These are phyloP conservation scores for Pythium apleroticum DNA, from an alignment of 352 stramenopile genomes.

Conservation along the genomic window DNA sequence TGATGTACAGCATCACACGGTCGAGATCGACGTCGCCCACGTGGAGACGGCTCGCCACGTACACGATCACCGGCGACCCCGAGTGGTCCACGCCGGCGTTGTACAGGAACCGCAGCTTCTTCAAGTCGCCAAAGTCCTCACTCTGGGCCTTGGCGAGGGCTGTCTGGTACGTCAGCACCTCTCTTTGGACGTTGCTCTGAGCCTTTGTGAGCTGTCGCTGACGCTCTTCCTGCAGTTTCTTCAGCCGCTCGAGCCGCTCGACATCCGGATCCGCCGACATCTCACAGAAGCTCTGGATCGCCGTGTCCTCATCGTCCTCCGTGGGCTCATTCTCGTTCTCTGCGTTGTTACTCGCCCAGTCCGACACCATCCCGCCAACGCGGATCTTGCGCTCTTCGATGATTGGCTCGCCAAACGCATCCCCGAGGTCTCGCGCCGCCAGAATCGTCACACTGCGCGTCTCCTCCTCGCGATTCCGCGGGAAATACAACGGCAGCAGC, in stretches of 20 bases:
- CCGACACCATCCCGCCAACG: conserved; percentile 35
- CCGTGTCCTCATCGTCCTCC: conserved; percentile 38
- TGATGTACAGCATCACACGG: conserved; percentile 71
- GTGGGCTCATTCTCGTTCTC: conserved; percentile 29
- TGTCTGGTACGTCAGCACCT: conserved; percentile 37
- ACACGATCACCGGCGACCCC: conserved; percentile 67
- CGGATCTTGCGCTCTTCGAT: conserved; percentile 83
- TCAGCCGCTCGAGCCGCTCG: conserved; percentile 48
- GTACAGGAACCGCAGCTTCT: conserved; percentile 61
- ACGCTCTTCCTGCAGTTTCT: conserved; percentile 37
- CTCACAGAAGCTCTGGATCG: conserved; percentile 54
- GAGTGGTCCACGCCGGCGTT: conserved; percentile 64
- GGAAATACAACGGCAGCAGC: conserved; percentile 77
- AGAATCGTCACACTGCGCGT: conserved; percentile 30
- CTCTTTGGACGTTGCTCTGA: conserved; percentile 4
- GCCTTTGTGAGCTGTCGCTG: conserved; percentile 32
- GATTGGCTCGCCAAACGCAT: conserved; percentile 77
- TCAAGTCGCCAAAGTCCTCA: conserved; percentile 63
- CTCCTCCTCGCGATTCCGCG: conserved; percentile 43
- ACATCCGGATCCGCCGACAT: conserved; percentile 61
- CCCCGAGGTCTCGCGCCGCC: conserved; percentile 43
- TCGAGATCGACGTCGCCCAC: conserved; percentile 54
- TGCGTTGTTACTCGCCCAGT: conserved; percentile 5
- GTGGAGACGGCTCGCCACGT: conserved; percentile 54
- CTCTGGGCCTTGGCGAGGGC: conserved; percentile 47